Evolutionary conservation across 768 basidiomycete species (phyloP), one percentile per base, ranked within the genome.

Genomic region (Rickenella mellea): DNA sequence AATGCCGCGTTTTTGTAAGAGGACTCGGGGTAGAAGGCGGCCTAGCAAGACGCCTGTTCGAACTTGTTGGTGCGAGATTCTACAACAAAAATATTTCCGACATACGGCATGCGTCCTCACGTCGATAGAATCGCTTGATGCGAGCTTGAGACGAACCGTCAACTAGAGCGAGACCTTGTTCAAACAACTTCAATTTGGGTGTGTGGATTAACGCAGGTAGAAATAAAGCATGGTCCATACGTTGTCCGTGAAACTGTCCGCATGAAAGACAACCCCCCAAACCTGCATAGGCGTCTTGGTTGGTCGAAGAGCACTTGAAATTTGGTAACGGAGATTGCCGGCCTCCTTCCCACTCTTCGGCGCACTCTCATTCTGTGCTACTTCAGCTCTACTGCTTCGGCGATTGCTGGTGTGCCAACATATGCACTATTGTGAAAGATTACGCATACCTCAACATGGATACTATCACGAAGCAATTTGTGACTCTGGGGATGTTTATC

Each of bases 401-500:
- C 19, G 17, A 22, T 40, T 20, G 21, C 39, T 11, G 9, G 19
- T 14, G 4, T 22, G 27, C 15, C 27, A n/a, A n/a, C n/a, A n/a
- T n/a, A n/a, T n/a, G n/a, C n/a, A n/a, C n/a, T 43, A 8, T 27
- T 26, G 26, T 26, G 43, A 45, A 32, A 29, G n/a, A 33, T 21
- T 43, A 12, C 2, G 20, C 12, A 27, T n/a, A 31, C 19, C 27
- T 20, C 15, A 22, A 9, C n/a, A 49, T 50, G 52, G 49, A 51
- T 40, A 48, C 52, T 39, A 22, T 43, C 38, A 36, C 55, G 24
- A 28, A n/a, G n/a, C 48, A 59, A 29, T 80, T 88, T 36, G 76
- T 74, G 15, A 77, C 80, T n/a, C 66, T 91, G 21, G 91, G 90
- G 6, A 78, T 91, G 76, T 93, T 93, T 65, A 92, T 96, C 53